Base-by-base conservation (phyloP, 176 grass and related monocot genomes). In the Guadua angustifolia region DNA sequence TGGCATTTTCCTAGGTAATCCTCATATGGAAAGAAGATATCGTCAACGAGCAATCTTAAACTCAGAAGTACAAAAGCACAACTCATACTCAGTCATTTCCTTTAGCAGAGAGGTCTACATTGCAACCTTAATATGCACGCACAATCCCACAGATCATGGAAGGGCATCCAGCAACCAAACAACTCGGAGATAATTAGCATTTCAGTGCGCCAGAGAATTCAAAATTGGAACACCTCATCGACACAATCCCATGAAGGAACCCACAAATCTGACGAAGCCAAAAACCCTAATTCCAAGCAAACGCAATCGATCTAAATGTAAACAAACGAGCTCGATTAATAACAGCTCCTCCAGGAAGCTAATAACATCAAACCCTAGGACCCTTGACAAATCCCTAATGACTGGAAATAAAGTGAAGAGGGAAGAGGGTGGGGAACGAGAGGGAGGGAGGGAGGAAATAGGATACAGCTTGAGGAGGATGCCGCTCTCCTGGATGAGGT, bases 401-500 rank as follows among this genome's bases (percentile, higher is more conserved):
- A 68, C 10, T 8, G 22, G 73, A 88, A 21, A 74, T 5, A 25
- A 70, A 40, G 3, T 6, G 9, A 33, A 72, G 24, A 1, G 2
- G 29, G 21, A 1, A 47, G 43, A 38, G 21, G 29, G 12, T 52
- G 13, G 29, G 33, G 58, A 52, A 53, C 50, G 39, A 46, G 52
- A 61, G 66, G 13, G 13, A 10, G 35, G 35, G 3, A 36, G 32
- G 12, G 26, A 7, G n/a, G 7, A 8, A 83, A 80, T 43, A 86
- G 91, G 87, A 98, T 95, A 95, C 93, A 98, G 85, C 84, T 77
- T 89, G 45, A 98, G 85, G 26, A 98, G 89, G 74, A 98, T 93
- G 88, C 95, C 93, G 50, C 91, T 92, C 89, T 98, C 93, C 78
- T 98, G 93, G 73, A 98, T 93, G 82, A 98, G 93, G 73, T 95